A percentile compares a stretch with the other conserved stretches of the same genome.
Evolutionary conservation across 2,329 filamentous ascomycete genomes (phyloP).

Genomic region (Sphaerulina musiva): DNA sequence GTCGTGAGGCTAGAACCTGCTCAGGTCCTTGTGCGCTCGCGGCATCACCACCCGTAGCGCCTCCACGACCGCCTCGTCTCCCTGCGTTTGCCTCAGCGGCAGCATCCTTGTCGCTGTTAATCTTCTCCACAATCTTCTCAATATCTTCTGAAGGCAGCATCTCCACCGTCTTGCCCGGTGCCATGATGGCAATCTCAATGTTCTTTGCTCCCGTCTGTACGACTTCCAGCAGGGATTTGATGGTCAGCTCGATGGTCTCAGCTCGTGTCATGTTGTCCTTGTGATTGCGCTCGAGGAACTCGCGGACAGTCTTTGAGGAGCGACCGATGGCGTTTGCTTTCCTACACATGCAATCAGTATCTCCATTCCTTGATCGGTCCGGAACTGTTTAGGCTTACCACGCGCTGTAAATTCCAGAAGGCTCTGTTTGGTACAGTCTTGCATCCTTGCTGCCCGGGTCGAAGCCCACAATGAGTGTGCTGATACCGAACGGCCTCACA

Average conservation of each 20-base stretch:
- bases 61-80: constrained; percentile 54
- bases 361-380: constrained; percentile 1
- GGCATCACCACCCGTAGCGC: constrained; percentile 21
- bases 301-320: constrained; percentile 96
- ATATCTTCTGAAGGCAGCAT: constrained; percentile 95
- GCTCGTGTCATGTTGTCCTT: constrained; percentile 96
- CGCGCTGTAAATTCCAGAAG: constrained; percentile 98
- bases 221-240: constrained; percentile 96
- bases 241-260: constrained; percentile 89
- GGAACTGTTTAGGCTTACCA: constrained; percentile 59
- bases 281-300: constrained; percentile 98
- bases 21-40: constrained; percentile 22
- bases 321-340: constrained; percentile 98
- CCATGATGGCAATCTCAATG: constrained; percentile 98
- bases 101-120: constrained; percentile 98
- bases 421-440: constrained; percentile 94
- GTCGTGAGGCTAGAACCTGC: constrained; percentile 32
- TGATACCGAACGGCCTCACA: constrained; percentile 97
- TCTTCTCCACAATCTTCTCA: constrained; percentile 95
- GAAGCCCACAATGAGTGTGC: constrained; percentile 96
- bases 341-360: constrained; percentile 49
- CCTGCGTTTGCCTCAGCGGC: constrained; percentile 78
- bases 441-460: constrained; percentile 86
- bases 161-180: constrained; percentile 82
- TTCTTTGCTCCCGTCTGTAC: constrained; percentile 99